Conservation (phyloP, 345 rosid genomes). For the Sisymbrium altissimum region DNA sequence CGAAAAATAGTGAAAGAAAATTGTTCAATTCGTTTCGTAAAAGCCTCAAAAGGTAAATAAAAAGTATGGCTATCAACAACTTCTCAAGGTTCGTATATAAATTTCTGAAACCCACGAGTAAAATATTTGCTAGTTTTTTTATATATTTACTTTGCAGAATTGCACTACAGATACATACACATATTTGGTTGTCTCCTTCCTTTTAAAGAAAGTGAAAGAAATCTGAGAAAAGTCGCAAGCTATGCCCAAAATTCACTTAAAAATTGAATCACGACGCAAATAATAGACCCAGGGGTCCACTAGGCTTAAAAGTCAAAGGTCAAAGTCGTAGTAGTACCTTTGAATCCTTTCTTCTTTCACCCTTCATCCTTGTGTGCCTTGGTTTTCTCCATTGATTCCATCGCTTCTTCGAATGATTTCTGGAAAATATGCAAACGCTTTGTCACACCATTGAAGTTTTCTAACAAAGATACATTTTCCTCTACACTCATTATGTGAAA, state of each 20-base stretch:
- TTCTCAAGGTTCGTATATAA: not conserved
- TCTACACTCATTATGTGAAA: not conserved
- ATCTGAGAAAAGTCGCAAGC: too few relatives aligned
- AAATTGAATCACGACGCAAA: not conserved
- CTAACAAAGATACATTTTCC: not conserved
- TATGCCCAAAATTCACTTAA: too few relatives aligned
- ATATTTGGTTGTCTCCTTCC: not conserved
- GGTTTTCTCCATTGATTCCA: conserved; percentile 56
- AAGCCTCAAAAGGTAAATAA: too few relatives aligned
- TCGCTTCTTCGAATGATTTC: conserved; percentile 93
- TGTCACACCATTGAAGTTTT: not conserved
- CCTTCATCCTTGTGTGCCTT: conserved; percentile 47
- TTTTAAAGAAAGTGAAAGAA: not conserved
- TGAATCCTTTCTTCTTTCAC: conserved; percentile 13
- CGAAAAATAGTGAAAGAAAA: not conserved
- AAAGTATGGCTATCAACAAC: too few relatives aligned
- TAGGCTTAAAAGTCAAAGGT: not conserved
- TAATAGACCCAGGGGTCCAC: not conserved
- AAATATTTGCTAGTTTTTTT: not conserved
- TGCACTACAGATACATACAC: too few relatives aligned
- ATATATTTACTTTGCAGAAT: not conserved
- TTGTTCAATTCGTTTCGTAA: too few relatives aligned
- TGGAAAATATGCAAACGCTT: conserved; percentile 23
- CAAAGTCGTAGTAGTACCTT: conserved; percentile 24
- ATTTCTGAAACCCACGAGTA: not conserved